Base-by-base conservation (phyloP, 306 rosid genomes). In the Cucurbita ficifolia region DNA sequence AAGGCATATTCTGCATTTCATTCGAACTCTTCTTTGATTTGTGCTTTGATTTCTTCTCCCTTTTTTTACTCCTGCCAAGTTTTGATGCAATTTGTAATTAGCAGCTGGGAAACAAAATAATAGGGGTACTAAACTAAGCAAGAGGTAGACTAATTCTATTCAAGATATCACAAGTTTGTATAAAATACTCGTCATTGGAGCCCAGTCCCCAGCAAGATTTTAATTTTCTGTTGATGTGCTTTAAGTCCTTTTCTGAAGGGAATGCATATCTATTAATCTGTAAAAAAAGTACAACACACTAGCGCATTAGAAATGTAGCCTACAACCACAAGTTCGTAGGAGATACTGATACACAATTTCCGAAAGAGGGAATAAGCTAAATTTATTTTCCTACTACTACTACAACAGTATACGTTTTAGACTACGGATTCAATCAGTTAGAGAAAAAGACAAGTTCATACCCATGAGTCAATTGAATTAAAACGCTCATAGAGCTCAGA, bases 1-100 rank as follows among this genome's bases (percentile, higher is more conserved):
- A 72, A 43, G 83, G 79, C 62, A 73, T 24, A 55, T 52, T 61
- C 19, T 76, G 85, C 35, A 83, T 81, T 79, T 85, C 96, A 57
- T 69, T 81, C 54, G 90, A 85, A 78, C 86, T 84, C 86, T 79
- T 89, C 80, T 81, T 95, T 49, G 89, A 86, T 83, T 91, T 95
- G 91, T 91, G 92, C 86, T 91, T 95, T 36, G 96, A 91, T 83
- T 91, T 95, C 90, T 88, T 95, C 85, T 95, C 99, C 78, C 90
- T 88, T 81, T 89, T 95, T 84, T 91, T 88, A 74, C 88, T 79
- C 84, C 92, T 89, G 85, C 70, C 76, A 86, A 77, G 19, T 45
- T 60, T 18, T 71, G 51, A 62, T 50, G 46, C 46, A 18, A 55
- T 14, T 65, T 54, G 42, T 57, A 18, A 55, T 42, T 70, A 64